These are phyloP conservation scores for Arachis hypogaea DNA, from an alignment of 306 rosid genomes.

Conservation along the genomic window DNA sequence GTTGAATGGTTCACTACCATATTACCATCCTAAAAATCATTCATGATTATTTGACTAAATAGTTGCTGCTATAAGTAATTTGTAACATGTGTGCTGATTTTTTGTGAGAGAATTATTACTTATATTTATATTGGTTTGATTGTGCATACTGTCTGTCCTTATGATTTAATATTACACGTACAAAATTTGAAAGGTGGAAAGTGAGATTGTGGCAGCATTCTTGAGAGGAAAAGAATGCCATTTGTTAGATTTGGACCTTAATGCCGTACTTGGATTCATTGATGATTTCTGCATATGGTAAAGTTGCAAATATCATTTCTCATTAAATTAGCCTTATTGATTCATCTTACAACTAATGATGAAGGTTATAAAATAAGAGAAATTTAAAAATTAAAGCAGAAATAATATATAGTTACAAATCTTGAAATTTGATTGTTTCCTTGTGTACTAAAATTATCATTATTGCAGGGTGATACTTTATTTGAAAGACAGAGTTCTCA, in stretches of 20 bases:
- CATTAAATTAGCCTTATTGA: not conserved
- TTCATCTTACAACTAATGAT: no score
- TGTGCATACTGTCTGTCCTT: constrained; percentile 10
- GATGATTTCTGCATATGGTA: not conserved
- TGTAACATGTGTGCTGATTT: not conserved
- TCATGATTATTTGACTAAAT: not conserved
- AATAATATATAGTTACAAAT: no score
- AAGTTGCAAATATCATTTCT: constrained; percentile 28
- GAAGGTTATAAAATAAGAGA: no score
- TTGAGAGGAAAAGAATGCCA: constrained; percentile 1
- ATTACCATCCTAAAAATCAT: not conserved
- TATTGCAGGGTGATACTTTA: no score
- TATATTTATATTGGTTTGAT: not conserved
- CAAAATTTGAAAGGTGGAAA: no score
- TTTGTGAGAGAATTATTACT: not conserved
- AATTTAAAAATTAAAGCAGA: no score
- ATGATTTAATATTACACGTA: not conserved
- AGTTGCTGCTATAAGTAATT: not conserved
- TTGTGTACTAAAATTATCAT: no score
- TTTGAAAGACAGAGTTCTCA: no score
- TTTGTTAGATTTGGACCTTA: not conserved
- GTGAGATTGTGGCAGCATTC: not conserved
- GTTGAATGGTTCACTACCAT: constrained; percentile 2
- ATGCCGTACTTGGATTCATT: not conserved
- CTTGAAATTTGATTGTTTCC: no score